Conservation (phyloP, 2,329 filamentous ascomycete species). For the Aphanocladium album region DNA sequence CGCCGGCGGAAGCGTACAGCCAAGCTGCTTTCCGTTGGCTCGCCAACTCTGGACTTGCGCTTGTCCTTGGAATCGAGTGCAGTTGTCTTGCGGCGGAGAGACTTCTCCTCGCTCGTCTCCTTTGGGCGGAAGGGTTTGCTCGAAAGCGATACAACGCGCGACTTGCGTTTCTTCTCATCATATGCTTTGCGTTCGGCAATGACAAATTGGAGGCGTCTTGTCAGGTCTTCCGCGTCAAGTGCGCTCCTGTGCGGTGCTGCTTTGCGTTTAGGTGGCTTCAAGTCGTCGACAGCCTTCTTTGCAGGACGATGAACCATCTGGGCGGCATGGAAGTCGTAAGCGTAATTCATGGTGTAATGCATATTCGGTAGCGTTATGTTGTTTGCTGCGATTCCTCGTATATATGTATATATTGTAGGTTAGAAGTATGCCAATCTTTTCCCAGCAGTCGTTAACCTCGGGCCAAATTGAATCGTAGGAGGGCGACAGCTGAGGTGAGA, state of each 20-base stretch:
- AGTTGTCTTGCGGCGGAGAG: background rate
- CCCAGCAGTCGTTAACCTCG: background rate
- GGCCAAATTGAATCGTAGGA: background rate
- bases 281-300: background rate
- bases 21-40: slow-evolving; percentile 9
- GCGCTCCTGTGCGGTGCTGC: slow-evolving; percentile 21
- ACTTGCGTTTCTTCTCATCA: slow-evolving; percentile 27
- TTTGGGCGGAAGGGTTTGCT: slow-evolving; percentile 8
- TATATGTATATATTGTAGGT: background rate
- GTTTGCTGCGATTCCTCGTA: background rate
- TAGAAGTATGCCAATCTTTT: background rate
- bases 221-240: slow-evolving; percentile 52
- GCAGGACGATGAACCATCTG: slow-evolving; percentile 2
- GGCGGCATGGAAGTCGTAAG: slow-evolving; percentile 17
- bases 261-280: slow-evolving; percentile 15
- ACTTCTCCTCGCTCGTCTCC: slow-evolving; percentile 4
- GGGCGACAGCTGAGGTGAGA: background rate
- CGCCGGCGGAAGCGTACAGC: slow-evolving; percentile 4
- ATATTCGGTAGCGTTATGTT: slow-evolving; percentile 8
- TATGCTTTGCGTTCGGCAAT: slow-evolving; percentile 44
- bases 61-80: slow-evolving; percentile 11
- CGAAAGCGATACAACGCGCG: background rate
- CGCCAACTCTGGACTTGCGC: slow-evolving; percentile 4
- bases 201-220: slow-evolving; percentile 46
- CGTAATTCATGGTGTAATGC: slow-evolving; percentile 24